Base-by-base conservation (phyloP, 352 stramenopile species). In the Pythium graminicola region DNA sequence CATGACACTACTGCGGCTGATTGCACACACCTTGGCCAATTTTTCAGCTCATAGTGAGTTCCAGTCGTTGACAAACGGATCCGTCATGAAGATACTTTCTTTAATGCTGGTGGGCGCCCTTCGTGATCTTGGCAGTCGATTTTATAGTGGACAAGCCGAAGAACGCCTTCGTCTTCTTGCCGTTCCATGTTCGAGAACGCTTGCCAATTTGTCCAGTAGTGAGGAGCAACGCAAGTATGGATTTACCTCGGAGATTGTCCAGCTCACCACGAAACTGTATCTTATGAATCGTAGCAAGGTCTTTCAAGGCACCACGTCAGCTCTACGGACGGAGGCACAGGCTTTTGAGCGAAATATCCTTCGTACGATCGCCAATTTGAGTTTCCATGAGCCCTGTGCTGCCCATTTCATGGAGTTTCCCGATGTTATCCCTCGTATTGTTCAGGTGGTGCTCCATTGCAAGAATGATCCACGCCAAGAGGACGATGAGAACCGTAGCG, bases 181-280 rank as follows among this genome's bases (percentile, higher is more conserved):
- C 0, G 64, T 79, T 0, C 61, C 75, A 2, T 87, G 77, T 32
- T 85, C 77, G 0, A 67, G 81, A 32, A 66, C 72, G 1, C 55
- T 92, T 0, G 73, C 65, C 0, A 92, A 92, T 52, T 77, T 92
- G 39, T 87, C 81, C 0, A 75, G 73, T n/a, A 84, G 73, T 42
- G 59, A 66, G 7, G 78, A 92, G 11, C 46, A 82, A 14, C 73
- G 74, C 13, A 58, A 62, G 1, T 64, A 76, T 10, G 69, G 66
- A 24, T 85, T 89, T 42, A 41, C 59, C 16, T 49, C 67, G 3
- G 76, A 88, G 2, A 64, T 86, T 14, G 70, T 89, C 38, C 58
- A 80, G 10, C 57, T 87, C 47, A 65, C 72, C 0, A 73, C 70
- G 3, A 65, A 69, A 7, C 51, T 88, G 4, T 65, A 73, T 19